Conservation (phyloP, 202 grass and related monocot genomes). For the Setaria viridis region DNA sequence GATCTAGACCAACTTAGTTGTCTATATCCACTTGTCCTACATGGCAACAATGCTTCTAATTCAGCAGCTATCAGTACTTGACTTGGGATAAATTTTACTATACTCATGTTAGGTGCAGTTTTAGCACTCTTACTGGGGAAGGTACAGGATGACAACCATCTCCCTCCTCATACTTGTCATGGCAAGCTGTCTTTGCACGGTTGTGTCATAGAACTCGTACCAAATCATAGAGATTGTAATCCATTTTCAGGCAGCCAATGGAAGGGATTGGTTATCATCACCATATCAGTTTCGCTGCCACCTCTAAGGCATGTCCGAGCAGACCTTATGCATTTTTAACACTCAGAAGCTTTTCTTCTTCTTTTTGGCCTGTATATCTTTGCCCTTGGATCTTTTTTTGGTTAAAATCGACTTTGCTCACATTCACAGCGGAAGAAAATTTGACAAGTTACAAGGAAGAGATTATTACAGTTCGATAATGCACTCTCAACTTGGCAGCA, state of each 20-base stretch:
- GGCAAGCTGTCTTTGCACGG: conserved; percentile 35
- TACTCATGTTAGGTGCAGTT: conserved; percentile 46
- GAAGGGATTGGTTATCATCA: neutral
- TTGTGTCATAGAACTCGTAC: neutral
- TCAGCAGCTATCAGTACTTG: conserved; percentile 48
- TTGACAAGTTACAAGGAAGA: neutral
- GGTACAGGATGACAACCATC: conserved; percentile 38
- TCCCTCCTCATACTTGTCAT: conserved; percentile 48
- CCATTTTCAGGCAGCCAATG: neutral
- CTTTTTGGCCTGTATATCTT: neutral
- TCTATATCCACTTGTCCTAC: conserved; percentile 54
- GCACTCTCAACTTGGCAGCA: neutral
- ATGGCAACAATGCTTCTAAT: conserved; percentile 53
- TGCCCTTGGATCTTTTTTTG: neutral
- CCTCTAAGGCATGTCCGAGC: neutral
- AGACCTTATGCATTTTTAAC: neutral
- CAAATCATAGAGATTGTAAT: neutral
- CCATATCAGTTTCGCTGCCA: neutral
- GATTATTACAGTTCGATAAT: neutral
- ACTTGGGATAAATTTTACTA: conserved; percentile 43
- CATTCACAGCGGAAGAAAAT: neutral
- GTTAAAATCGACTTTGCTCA: neutral
- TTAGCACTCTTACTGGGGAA: conserved; percentile 57
- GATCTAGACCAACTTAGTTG: conserved; percentile 40
- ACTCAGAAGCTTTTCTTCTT: neutral